Conservation (phyloP, 331 rosid genomes). For the Pyracantha coccinea region DNA sequence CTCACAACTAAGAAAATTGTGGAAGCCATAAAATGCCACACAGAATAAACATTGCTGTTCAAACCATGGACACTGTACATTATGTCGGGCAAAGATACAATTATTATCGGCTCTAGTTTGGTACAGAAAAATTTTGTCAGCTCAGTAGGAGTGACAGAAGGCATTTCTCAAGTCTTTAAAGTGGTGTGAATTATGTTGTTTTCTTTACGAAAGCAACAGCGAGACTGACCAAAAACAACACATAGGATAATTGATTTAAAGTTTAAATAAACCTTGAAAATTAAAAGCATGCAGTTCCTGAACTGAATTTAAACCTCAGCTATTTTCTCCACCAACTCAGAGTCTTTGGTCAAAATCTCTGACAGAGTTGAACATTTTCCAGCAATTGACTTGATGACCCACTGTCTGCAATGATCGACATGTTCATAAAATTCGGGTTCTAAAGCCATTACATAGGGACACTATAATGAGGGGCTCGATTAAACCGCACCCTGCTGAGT, state of each 20-base stretch:
- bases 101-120: not conserved
- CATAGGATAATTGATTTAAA: not conserved
- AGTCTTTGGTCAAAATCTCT: slow-evolving; percentile 73
- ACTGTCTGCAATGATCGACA: slow-evolving; percentile 52
- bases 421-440: slow-evolving; percentile 13
- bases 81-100: not conserved
- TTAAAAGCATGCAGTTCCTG: slow-evolving; percentile 39
- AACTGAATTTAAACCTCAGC: slow-evolving; percentile 73
- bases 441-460: not conserved
- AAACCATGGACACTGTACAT: not conserved
- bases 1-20: not conserved
- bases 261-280: slow-evolving; percentile 24
- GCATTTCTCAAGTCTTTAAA: not conserved
- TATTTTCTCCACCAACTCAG: slow-evolving; percentile 89
- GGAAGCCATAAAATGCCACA: not conserved
- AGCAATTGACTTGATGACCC: slow-evolving; percentile 80
- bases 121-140: not conserved
- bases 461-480: not conserved
- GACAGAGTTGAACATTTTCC: slow-evolving; percentile 48
- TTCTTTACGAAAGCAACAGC: not conserved
- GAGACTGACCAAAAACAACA: not conserved
- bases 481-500: not conserved
- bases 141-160: not conserved
- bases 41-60: not conserved
- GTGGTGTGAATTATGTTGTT: not conserved